Evolutionary conservation across 2,329 filamentous ascomycete genomes (phyloP).

Genomic region (Fusarium cyanostomum): DNA sequence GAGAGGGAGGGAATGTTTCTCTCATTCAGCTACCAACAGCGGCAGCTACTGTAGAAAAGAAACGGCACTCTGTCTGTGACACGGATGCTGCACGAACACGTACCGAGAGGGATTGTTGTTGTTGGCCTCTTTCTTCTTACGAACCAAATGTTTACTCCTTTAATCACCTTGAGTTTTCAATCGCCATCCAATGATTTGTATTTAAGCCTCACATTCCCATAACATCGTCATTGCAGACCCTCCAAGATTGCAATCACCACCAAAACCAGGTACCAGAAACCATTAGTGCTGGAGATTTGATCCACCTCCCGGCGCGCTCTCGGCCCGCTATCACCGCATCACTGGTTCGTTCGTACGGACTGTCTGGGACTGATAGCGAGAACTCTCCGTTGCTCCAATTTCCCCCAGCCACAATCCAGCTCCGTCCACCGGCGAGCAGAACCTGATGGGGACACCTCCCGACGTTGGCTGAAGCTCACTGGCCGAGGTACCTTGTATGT

Average conservation of each 20-base stretch:
- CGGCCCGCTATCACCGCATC: constrained; percentile 28
- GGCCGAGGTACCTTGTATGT: constrained; percentile 1
- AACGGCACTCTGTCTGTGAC: constrained; percentile 28
- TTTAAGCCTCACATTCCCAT: too few species aligned
- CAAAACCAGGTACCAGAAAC: constrained; percentile 6
- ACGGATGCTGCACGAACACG: constrained; percentile 34
- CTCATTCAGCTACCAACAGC: background rate
- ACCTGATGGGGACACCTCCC: background rate
- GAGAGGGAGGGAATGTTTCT: constrained; percentile 8
- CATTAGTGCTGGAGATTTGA: constrained; percentile 6
- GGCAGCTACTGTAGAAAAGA: too few species aligned
- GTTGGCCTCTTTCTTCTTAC: background rate
- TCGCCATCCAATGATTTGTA: too few species aligned
- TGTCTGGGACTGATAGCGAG: constrained; percentile 17
- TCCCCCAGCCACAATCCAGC: constrained; percentile 29
- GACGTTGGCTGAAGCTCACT: background rate
- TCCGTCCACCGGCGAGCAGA: background rate
- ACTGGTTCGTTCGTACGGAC: background rate
- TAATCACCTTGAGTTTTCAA: too few species aligned
- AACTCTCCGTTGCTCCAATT: constrained; percentile 30
- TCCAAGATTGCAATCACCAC: background rate
- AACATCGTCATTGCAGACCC: too few species aligned
- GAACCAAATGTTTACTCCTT: background rate
- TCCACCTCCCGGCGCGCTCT: constrained; percentile 19
- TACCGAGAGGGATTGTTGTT: constrained; percentile 8